Percentiles rank a stretch among this genome's conserved stretches.
Evolutionary conservation across 495 filamentous ascomycete species (phyloP).

Genomic region (Melanomma pulvis-pyrius): DNA sequence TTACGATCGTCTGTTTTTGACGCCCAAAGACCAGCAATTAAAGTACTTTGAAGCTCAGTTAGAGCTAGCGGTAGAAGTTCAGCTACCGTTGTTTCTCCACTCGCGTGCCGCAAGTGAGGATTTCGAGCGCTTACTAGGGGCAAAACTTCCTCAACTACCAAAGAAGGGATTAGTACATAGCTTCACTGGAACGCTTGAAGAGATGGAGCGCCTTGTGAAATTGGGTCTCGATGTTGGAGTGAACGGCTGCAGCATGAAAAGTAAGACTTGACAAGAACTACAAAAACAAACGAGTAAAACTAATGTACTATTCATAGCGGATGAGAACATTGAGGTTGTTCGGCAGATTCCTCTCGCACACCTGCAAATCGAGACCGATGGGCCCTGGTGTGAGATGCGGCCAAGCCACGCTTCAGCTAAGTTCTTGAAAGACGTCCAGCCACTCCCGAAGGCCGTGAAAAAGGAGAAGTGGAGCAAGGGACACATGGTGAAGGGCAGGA

Average conservation of each 20-base stretch:
- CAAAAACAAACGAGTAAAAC: too few relatives aligned
- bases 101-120: slow-evolving; percentile 81
- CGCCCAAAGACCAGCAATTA: slow-evolving; percentile 73
- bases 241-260: slow-evolving; percentile 93
- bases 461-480: slow-evolving; percentile 91
- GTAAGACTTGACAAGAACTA: too few relatives aligned
- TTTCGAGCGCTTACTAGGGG: slow-evolving; percentile 67
- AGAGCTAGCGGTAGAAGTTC: slow-evolving; percentile 73
- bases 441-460: slow-evolving; percentile 63
- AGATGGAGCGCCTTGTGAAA: slow-evolving; percentile 75
- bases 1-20: slow-evolving; percentile 86
- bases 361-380: slow-evolving; percentile 91
- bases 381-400: slow-evolving; percentile 79
- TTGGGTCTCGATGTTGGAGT: slow-evolving; percentile 81
- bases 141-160: slow-evolving; percentile 59
- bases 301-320: slow-evolving; percentile 45
- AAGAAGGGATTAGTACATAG: slow-evolving; percentile 82
- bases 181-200: slow-evolving; percentile 83
- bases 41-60: slow-evolving; percentile 83
- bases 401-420: slow-evolving; percentile 65
- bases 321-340: slow-evolving; percentile 82
- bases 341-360: slow-evolving; percentile 70
- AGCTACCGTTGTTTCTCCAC: slow-evolving; percentile 87
- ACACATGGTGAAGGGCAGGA: slow-evolving; percentile 84
- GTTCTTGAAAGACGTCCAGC: slow-evolving; percentile 51